Conservation (phyloP, 306 rosid genomes). For the Casuarina equisetifolia region DNA sequence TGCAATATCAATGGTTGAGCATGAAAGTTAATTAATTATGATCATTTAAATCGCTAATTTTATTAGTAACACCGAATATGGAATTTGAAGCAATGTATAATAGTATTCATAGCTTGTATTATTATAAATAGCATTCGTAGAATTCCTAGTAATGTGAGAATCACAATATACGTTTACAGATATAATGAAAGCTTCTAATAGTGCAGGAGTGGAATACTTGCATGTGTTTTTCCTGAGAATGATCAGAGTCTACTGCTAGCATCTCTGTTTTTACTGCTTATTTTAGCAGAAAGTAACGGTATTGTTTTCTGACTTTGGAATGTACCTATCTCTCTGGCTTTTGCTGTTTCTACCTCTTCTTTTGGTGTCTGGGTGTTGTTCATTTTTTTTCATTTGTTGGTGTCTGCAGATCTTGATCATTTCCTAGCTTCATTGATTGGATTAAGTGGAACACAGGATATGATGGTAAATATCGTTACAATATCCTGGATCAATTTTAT, state of each 20-base stretch:
- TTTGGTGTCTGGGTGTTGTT: neutral
- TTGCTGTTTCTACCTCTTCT: neutral
- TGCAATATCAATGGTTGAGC: neutral
- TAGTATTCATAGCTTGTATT: neutral
- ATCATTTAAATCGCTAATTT: neutral
- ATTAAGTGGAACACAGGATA: conserved; percentile 33
- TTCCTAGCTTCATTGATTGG: conserved; percentile 40
- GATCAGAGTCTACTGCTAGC: conserved; percentile 48
- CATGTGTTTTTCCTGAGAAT: conserved; percentile 46
- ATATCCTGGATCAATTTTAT: neutral
- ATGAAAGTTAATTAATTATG: neutral
- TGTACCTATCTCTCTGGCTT: neutral
- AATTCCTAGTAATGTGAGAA: conserved; percentile 10
- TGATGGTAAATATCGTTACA: conserved; percentile 31
- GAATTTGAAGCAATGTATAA: neutral
- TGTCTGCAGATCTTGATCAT: conserved; percentile 69
- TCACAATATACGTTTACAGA: conserved; percentile 1
- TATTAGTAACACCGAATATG: no score
- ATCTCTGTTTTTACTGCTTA: conserved; percentile 58
- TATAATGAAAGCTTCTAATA: conserved; percentile 17
- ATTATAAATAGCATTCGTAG: conserved; percentile 15
- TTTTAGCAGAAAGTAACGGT: conserved; percentile 71
- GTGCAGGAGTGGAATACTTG: conserved; percentile 67
- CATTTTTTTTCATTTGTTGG: conserved; percentile 27
- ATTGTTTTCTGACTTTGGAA: conserved; percentile 8